Conservation (phyloP, 345 rosid species). For the Ceriops zippeliana region DNA sequence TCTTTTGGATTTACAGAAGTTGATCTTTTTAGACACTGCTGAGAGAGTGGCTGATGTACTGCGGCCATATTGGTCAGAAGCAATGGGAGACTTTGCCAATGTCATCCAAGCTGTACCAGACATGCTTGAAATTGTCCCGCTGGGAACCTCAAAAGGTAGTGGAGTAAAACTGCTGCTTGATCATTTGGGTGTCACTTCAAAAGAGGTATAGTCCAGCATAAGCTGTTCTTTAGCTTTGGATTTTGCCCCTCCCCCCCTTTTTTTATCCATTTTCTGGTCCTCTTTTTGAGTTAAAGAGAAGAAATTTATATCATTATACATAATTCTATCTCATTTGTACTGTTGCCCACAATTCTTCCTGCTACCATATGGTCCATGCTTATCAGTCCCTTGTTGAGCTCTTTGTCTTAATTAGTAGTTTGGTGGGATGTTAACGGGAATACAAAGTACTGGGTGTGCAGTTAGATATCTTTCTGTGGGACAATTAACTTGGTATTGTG, state of each 20-base stretch:
- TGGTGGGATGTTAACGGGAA: not conserved
- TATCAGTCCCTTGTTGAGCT: not conserved
- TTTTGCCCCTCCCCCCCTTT: not conserved
- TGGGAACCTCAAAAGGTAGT: conserved; percentile 78
- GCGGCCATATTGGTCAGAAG: conserved; percentile 86
- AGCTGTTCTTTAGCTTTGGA: not conserved
- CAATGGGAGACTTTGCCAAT: conserved; percentile 55
- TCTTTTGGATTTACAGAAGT: conserved; percentile 51
- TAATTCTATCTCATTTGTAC: not conserved
- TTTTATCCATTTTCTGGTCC: not conserved
- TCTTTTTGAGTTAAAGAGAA: not conserved
- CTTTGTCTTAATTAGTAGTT: not conserved
- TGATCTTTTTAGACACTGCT: conserved; percentile 64
- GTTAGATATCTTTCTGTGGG: too few species aligned
- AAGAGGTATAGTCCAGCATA: conserved; percentile 51
- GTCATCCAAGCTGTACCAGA: conserved; percentile 78
- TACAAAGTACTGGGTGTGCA: too few species aligned
- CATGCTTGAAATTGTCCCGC: conserved; percentile 89
- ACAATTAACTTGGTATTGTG: too few species aligned
- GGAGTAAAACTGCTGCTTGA: conserved; percentile 71
- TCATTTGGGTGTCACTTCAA: conserved; percentile 62
- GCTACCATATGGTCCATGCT: not conserved
- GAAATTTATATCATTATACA: not conserved
- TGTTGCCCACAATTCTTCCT: not conserved
- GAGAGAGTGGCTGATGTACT: conserved; percentile 60